Evolutionary conservation across 2,329 filamentous ascomycete genomes (phyloP).

Genomic region (Colletotrichum karsti): DNA sequence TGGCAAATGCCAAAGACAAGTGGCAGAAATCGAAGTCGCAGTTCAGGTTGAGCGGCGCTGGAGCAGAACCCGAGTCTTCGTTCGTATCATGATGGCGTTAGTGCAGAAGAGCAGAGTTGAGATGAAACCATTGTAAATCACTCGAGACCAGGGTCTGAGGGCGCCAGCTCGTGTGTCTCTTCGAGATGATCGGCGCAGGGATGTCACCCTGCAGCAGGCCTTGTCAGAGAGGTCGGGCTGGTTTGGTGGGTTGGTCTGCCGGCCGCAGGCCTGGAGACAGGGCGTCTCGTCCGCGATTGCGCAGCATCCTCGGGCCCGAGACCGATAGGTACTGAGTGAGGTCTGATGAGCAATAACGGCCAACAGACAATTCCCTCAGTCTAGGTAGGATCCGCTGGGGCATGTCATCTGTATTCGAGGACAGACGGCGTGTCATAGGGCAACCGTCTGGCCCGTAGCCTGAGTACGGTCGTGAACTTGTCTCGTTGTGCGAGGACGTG

Average conservation of each 20-base stretch:
- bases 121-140: slow-evolving; percentile 31
- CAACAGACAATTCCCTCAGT: slow-evolving; percentile 1
- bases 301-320: slow-evolving; percentile 7
- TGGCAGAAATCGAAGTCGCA: slow-evolving; percentile 6
- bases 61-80: slow-evolving; percentile 13
- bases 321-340: neutral
- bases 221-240: slow-evolving; percentile 19
- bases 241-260: slow-evolving; percentile 11
- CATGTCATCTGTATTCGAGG: neutral
- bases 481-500: neutral
- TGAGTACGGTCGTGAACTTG: neutral
- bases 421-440: neutral
- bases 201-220: slow-evolving; percentile 18
- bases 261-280: slow-evolving; percentile 14
- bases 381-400: neutral
- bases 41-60: slow-evolving; percentile 14
- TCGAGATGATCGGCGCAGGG: slow-evolving; percentile 28
- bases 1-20: slow-evolving; percentile 33
- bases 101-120: slow-evolving; percentile 25
- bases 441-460: neutral
- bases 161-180: slow-evolving; percentile 7
- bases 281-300: slow-evolving; percentile 3
- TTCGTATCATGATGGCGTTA: slow-evolving; percentile 23
- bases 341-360: neutral
- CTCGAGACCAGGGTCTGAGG: slow-evolving; percentile 28